Evolutionary conservation across 331 rosid genomes (phyloP).

Genomic region (Ulmus americana): DNA sequence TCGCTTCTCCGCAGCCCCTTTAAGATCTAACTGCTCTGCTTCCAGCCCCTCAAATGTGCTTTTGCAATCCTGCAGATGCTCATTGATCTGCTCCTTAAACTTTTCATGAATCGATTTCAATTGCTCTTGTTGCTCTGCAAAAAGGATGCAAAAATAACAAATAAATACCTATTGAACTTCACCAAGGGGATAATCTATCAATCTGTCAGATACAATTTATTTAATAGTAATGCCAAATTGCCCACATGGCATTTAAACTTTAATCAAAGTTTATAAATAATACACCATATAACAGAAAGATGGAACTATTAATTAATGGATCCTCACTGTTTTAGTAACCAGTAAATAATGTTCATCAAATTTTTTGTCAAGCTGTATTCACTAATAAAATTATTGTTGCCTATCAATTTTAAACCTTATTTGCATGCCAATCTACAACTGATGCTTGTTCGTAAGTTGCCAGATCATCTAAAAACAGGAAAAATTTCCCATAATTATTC

Average conservation of each 20-base stretch:
- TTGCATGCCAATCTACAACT: background rate
- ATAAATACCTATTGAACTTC: conserved; percentile 18
- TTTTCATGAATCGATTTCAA: conserved; percentile 59
- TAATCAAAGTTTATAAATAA: background rate
- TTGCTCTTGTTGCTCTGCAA: conserved; percentile 67
- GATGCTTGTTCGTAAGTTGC: conserved; percentile 2
- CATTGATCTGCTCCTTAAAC: conserved; percentile 76
- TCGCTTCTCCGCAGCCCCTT: conserved; percentile 71
- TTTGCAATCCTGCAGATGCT: conserved; percentile 69
- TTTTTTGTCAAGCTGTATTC: background rate
- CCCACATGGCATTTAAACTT: too few species aligned
- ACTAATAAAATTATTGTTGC: background rate
- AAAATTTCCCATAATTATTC: background rate
- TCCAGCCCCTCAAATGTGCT: conserved; percentile 62
- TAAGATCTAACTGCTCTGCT: conserved; percentile 57
- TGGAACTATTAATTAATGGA: too few species aligned
- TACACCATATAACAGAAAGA: background rate
- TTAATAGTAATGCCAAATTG: background rate
- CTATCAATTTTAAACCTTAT: background rate
- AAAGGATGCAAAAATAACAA: conserved; percentile 9
- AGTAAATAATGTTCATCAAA: too few species aligned
- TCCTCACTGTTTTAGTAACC: too few species aligned
- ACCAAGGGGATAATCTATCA: background rate
- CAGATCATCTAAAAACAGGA: conserved; percentile 1
- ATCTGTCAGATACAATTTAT: background rate